These are phyloP conservation scores for Sphagnum fallax DNA, from an alignment of 228 moss, liverwort and hornwort genomes.

Conservation along the genomic window DNA sequence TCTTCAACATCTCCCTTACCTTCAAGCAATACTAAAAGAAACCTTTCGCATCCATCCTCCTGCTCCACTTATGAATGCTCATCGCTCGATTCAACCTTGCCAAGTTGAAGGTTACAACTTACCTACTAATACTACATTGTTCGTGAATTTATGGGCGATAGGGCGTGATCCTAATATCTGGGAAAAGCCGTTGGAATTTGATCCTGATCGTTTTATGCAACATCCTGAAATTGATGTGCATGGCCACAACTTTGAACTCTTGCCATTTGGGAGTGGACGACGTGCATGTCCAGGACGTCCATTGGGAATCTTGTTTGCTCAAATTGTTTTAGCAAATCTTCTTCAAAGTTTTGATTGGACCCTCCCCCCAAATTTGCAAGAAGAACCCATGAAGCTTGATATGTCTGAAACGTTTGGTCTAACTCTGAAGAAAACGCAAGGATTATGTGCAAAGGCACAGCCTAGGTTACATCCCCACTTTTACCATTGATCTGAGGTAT, in stretches of 20 bases:
- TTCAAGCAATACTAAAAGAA: slow-evolving; percentile 10
- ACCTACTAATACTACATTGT: slow-evolving; percentile 5
- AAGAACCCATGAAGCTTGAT: slow-evolving; percentile 19
- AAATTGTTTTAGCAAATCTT: slow-evolving; percentile 18
- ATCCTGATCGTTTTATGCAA: slow-evolving; percentile 12
- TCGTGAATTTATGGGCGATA: slow-evolving; percentile 10
- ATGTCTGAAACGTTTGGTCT: slow-evolving; percentile 15
- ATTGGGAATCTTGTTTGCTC: slow-evolving; percentile 12
- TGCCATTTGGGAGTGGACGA: slow-evolving; percentile 21
- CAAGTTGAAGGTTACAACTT: slow-evolving; percentile 14
- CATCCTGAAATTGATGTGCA: slow-evolving; percentile 1
- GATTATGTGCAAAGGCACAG: no score
- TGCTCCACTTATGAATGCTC: slow-evolving; percentile 11
- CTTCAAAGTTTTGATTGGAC: slow-evolving; percentile 30
- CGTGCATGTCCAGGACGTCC: slow-evolving; percentile 13
- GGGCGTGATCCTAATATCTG: slow-evolving; percentile 5
- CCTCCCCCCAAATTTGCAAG: slow-evolving; percentile 8
- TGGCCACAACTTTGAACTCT: slow-evolving; percentile 9
- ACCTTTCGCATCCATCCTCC: slow-evolving; percentile 16
- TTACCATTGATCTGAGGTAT: no score
- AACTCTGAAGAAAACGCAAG: neutral
- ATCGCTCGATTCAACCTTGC: neutral
- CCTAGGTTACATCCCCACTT: no score
- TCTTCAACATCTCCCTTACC: slow-evolving; percentile 7
- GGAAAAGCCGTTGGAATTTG: slow-evolving; percentile 10